phyloP scores from a whole-genome alignment of 2,329 filamentous ascomycete species.

The Sclerotinia minor region DNA sequence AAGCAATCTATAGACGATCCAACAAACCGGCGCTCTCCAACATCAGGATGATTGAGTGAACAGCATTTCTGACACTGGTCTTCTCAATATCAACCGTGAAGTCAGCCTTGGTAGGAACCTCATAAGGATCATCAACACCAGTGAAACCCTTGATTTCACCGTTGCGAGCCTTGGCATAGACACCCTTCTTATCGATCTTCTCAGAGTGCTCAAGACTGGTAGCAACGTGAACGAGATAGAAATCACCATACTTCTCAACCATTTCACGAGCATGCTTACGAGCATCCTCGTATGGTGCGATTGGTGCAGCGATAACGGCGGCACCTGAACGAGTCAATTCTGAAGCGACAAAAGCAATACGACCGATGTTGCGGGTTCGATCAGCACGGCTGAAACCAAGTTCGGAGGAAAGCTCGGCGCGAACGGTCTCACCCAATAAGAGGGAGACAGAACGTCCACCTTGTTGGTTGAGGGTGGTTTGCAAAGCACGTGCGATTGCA shows the following conservation, averaged over 20 bases:
- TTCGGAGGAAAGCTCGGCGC: slow-evolving; percentile 87
- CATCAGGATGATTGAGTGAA: slow-evolving; percentile 94
- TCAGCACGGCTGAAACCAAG: slow-evolving; percentile 93
- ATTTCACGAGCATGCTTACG: slow-evolving; percentile 78
- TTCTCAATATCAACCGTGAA: slow-evolving; percentile 82
- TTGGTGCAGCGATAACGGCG: slow-evolving; percentile 93
- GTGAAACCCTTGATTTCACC: slow-evolving; percentile 99
- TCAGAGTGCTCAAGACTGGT: slow-evolving; percentile 91
- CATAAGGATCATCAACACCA: slow-evolving; percentile 96
- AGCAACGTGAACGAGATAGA: slow-evolving; percentile 93
- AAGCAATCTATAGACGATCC: slow-evolving; percentile 54
- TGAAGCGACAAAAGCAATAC: slow-evolving; percentile 93
- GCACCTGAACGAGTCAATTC: slow-evolving; percentile 92
- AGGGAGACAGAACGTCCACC: slow-evolving; percentile 92
- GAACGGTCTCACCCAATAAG: slow-evolving; percentile 92
- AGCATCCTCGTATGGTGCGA: slow-evolving; percentile 84
- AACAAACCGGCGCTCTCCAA: slow-evolving; percentile 87
- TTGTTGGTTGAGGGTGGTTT: slow-evolving; percentile 97
- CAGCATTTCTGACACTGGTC: slow-evolving; percentile 86
- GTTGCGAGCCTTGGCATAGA: slow-evolving; percentile 78
- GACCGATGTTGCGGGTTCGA: slow-evolving; percentile 90
- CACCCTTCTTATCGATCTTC: slow-evolving; percentile 89
- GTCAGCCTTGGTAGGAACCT: slow-evolving; percentile 77
- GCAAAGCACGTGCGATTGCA: slow-evolving; percentile 89
- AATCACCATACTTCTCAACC: slow-evolving; percentile 83